A percentile compares a stretch with the other conserved stretches of the same genome.
Conservation (phyloP, 2,329 filamentous ascomycete species). For the Microcyclospora tardicrescens region DNA sequence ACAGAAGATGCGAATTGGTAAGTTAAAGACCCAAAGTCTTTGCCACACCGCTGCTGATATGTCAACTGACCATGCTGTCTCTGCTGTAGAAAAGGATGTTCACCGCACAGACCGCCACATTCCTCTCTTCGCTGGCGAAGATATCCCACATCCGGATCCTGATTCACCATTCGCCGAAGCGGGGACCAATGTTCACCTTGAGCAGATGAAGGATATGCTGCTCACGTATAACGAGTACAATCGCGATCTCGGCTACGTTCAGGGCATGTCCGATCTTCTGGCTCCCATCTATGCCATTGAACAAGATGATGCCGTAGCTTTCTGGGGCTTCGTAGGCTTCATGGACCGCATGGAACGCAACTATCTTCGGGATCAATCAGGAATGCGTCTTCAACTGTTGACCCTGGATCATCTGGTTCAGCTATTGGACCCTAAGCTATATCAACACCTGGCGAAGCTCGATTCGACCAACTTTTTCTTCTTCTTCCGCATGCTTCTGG, state of each 20-base stretch:
- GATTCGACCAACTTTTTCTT: conserved; percentile 99
- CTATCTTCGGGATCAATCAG: conserved; percentile 87
- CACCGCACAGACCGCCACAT: conserved; percentile 92
- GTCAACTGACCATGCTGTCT: conserved; percentile 35
- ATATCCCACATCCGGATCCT: conserved; percentile 90
- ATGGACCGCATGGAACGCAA: conserved; percentile 98
- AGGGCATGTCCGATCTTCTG: conserved; percentile 95
- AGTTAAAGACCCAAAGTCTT: conserved; percentile 22
- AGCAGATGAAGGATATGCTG: conserved; percentile 99
- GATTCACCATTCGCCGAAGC: conserved; percentile 86
- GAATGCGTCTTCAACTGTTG: conserved; percentile 83
- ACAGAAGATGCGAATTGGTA: conserved; percentile 85
- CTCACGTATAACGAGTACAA: conserved; percentile 98
- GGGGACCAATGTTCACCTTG: conserved; percentile 92
- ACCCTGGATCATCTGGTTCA: conserved; percentile 91
- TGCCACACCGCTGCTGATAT: conserved; percentile 2
- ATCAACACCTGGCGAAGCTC: conserved; percentile 73
- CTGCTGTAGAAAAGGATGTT: conserved; percentile 80
- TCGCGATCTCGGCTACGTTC: conserved; percentile 86
- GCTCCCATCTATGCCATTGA: conserved; percentile 94
- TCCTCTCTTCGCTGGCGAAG: conserved; percentile 90
- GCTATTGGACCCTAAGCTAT: conserved; percentile 91
- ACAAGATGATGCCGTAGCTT: conserved; percentile 92
- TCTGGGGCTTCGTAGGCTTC: conserved; percentile 91
- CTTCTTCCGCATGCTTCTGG: conserved; percentile 97